A percentile compares a stretch with the other conserved stretches of the same genome.
Conservation (phyloP, 2,329 filamentous ascomycete genomes). For the Grosmannia serpens region DNA sequence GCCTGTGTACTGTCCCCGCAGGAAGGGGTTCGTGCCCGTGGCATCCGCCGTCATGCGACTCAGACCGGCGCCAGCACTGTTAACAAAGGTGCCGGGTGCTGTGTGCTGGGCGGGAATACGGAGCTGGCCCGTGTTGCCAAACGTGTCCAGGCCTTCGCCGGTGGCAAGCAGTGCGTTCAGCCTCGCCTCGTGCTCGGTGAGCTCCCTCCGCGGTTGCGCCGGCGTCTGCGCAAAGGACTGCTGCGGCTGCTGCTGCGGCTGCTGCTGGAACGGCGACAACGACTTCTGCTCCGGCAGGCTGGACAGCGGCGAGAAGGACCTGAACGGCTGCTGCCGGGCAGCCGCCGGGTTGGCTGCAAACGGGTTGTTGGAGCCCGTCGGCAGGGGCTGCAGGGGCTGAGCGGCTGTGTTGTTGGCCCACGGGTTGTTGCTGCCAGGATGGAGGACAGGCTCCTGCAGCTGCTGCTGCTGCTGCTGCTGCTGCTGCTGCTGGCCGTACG, state of each 20-base stretch:
- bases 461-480: conserved; percentile 34
- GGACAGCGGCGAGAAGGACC: conserved; percentile 58
- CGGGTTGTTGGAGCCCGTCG: conserved; percentile 95
- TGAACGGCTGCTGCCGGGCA: conserved; percentile 37
- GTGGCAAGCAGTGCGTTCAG: conserved; percentile 78
- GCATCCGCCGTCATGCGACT: conserved; percentile 58
- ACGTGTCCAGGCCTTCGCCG: conserved; percentile 93
- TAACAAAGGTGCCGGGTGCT: conserved; percentile 90
- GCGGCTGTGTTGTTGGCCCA: conserved; percentile 60
- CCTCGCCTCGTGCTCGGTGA: conserved; percentile 55
- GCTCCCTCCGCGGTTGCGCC: conserved; percentile 40
- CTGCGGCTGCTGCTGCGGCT: conserved; percentile 31
- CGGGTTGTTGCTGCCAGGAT: conserved; percentile 85
- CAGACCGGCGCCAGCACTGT: conserved; percentile 78
- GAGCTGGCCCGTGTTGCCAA: conserved; percentile 91
- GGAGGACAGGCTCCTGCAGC: conserved; percentile 48
- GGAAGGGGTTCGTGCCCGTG: conserved; percentile 71
- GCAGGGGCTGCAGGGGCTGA: conserved; percentile 63
- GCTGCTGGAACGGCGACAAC: conserved; percentile 40
- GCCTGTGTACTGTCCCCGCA: conserved; percentile 73
- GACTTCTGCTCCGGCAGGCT: conserved; percentile 77
- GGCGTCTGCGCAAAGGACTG: conserved; percentile 6
- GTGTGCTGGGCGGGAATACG: conserved; percentile 96
- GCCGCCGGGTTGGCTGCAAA: conserved; percentile 49
- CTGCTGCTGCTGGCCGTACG: conserved; percentile 27